A percentile compares a stretch with the other conserved stretches of the same genome.
phyloP scores from a whole-genome alignment of 2,329 filamentous ascomycete genomes.

The Colletotrichum theobromicola region DNA sequence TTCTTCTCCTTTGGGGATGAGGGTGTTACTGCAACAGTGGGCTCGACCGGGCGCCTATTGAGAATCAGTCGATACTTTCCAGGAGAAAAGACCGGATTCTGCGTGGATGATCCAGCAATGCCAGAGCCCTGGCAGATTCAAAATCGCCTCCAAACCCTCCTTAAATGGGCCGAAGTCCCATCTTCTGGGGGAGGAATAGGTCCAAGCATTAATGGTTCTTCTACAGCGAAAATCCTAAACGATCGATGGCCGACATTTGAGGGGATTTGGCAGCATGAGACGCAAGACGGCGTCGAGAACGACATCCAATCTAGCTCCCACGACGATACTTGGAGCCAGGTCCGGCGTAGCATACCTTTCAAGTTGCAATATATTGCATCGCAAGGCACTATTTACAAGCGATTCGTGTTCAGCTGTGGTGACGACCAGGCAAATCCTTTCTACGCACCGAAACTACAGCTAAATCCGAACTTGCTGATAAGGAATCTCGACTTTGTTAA shows the following conservation, averaged over 20 bases:
- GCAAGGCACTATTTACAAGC: background rate
- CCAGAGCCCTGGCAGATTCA: background rate
- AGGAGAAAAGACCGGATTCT: background rate
- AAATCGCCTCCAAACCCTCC: background rate
- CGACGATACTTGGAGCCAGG: too few species aligned
- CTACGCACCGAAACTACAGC: too few species aligned
- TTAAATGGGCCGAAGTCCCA: background rate
- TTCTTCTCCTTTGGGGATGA: background rate
- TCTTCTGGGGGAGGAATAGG: background rate
- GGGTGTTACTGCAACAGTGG: background rate
- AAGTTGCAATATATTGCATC: background rate
- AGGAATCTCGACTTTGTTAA: background rate
- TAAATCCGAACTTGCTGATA: background rate
- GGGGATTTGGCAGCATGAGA: too few species aligned
- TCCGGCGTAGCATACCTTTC: too few species aligned
- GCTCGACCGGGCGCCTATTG: background rate
- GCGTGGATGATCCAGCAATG: background rate
- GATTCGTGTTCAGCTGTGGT: background rate
- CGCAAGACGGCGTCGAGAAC: background rate
- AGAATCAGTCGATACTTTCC: background rate
- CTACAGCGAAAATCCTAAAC: background rate
- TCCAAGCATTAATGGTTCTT: background rate
- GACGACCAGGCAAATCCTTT: too few species aligned
- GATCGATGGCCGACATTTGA: background rate
- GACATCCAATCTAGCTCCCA: too few species aligned